Base-by-base conservation (phyloP, 371 early-diverging fungal genomes). In the Mucor saturninus region DNA sequence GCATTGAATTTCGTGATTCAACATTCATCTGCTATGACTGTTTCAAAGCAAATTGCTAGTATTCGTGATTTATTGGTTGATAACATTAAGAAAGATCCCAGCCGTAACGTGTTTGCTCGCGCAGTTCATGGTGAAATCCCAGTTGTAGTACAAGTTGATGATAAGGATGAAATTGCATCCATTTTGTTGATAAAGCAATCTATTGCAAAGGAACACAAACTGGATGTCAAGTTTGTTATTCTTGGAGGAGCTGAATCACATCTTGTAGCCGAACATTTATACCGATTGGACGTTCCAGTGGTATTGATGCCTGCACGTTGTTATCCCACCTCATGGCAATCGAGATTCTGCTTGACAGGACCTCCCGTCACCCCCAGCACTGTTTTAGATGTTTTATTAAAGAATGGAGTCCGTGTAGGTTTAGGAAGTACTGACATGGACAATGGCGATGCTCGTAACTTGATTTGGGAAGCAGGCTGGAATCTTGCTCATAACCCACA, bases 391-490 rank as follows among this genome's bases (percentile, higher is more conserved):
- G 68, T 87, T 15, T 68, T 94, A 29, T 56, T 81, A 30, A 64
- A 76, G 14, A 79, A 84, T 21, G 83, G 86, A 28, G 93, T 94
- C 30, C 70, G 73, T 35, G 86, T 91, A 2, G 88, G 77, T 11
- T 56, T 91, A 30, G 83, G 88, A 6, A 82, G 83, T 10, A 74
- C 79, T 5, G 81, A 81, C 58, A 71, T 66, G 9, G 85, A 88
- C 56, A 81, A 88, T 43, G 85, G 87, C 21, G 81, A 82, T 68
- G 87, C 82, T 4, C 86, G 91, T 59, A 84, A 86, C 38, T 65
- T 93, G 65, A 80, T 88, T 15, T 92, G 89, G 87, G 92, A 89
- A 63, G 93, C 94, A 51, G 91, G 84, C 59, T 67, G 75, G 77
- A 65, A 80, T 73, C 57, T 73, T 46, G 55, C 79, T 14, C 75